These are phyloP conservation scores for Thalassiosira exigua DNA, from an alignment of 352 stramenopile genomes.

Conservation along the genomic window DNA sequence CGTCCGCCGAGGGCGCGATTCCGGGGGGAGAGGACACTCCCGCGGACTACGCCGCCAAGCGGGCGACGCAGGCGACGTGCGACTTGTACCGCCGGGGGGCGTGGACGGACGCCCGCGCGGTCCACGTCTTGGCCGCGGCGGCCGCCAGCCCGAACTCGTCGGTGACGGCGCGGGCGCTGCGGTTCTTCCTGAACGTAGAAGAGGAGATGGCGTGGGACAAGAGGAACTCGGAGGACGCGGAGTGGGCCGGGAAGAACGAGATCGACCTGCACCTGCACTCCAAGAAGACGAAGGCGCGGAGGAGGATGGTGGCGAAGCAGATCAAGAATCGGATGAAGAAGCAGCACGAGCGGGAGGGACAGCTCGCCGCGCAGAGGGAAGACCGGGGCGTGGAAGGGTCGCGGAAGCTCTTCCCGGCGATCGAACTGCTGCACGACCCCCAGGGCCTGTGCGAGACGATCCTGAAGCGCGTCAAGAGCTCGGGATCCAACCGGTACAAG, in stretches of 20 bases:
- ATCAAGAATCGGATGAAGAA: constrained; percentile 90
- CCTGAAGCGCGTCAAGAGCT: constrained; percentile 88
- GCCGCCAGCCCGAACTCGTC: constrained; percentile 82
- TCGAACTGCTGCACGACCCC: constrained; percentile 97
- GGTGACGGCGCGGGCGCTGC: constrained; percentile 87
- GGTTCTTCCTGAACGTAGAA: constrained; percentile 99
- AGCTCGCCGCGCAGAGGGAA: constrained; percentile 52
- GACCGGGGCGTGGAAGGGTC: constrained; percentile 67
- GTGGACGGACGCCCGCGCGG: constrained; percentile 95
- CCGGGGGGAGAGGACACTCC: constrained; percentile 87
- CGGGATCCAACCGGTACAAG: constrained; percentile 65
- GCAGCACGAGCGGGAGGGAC: constrained; percentile 63
- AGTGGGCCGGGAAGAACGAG: constrained; percentile 85
- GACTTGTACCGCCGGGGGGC: constrained; percentile 95
- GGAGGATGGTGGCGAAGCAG: constrained; percentile 77
- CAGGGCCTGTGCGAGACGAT: constrained; percentile 93
- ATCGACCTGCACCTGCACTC: constrained; percentile 95
- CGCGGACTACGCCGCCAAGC: constrained; percentile 75
- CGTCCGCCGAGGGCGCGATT: constrained; percentile 85
- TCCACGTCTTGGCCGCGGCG: constrained; percentile 96
- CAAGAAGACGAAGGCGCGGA: constrained; percentile 95
- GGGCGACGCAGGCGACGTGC: constrained; percentile 77
- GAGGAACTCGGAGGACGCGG: constrained; percentile 85
- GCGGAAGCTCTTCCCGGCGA: constrained; percentile 92
- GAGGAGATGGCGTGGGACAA: constrained; percentile 96